Evolutionary conservation across 2,329 filamentous ascomycete species (phyloP).

Genomic region (Exophiala oligosperma): DNA sequence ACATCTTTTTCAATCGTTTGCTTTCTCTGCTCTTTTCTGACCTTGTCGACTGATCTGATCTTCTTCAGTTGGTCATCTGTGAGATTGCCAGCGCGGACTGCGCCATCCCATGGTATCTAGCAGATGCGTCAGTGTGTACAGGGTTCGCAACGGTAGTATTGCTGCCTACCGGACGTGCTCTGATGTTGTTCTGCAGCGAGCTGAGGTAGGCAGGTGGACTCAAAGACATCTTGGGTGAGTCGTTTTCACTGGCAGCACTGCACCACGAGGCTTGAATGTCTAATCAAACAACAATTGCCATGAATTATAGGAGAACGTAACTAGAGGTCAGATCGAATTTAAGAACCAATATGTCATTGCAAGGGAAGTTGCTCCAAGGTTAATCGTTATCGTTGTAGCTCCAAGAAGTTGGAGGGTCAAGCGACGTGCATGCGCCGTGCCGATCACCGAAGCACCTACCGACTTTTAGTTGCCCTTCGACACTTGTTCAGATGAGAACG

Average conservation of each 20-base stretch:
- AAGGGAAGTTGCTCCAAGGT: neutral
- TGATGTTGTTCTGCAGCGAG: constrained; percentile 95
- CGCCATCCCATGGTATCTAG: constrained; percentile 91
- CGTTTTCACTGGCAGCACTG: too few species aligned
- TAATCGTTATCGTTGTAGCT: constrained; percentile 7
- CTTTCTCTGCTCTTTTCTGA: constrained; percentile 85
- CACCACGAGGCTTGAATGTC: too few species aligned
- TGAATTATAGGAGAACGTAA: too few species aligned
- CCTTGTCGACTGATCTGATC: constrained; percentile 96
- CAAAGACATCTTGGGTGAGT: constrained; percentile 67
- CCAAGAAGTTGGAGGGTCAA: neutral
- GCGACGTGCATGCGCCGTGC: constrained; percentile 5
- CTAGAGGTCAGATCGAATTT: neutral
- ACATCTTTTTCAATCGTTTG: constrained; percentile 79
- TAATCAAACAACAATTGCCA: neutral
- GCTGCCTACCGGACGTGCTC: constrained; percentile 65
- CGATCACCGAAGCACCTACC: neutral
- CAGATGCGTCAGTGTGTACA: constrained; percentile 7
- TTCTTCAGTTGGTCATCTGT: constrained; percentile 91
- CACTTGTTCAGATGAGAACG: constrained; percentile 12
- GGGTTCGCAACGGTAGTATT: neutral
- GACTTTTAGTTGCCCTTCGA: neutral
- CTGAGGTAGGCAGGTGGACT: constrained; percentile 77
- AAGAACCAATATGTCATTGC: neutral
- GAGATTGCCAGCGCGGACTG: constrained; percentile 88